Conservation (phyloP, 108 stramenopile genomes). For the Pelagomonas calceolata region DNA sequence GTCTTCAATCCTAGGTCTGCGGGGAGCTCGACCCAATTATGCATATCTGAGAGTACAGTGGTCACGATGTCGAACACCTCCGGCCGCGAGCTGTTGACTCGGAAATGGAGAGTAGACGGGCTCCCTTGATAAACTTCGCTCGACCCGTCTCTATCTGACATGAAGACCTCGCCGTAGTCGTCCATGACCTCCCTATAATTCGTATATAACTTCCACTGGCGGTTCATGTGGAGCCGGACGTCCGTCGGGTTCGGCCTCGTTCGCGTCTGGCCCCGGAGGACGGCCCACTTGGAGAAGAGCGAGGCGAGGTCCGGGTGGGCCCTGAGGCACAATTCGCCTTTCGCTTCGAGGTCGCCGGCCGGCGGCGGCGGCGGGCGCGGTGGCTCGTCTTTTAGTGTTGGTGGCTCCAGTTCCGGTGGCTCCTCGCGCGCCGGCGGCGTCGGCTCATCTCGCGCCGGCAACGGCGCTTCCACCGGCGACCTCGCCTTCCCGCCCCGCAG, state of each 20-base stretch:
- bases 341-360: background rate
- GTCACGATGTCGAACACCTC: slow-evolving; percentile 22
- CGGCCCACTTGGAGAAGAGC: background rate
- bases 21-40: slow-evolving; percentile 5
- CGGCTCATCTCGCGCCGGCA: too few species aligned
- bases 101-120: background rate
- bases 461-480: too few species aligned
- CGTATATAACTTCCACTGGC: slow-evolving; percentile 8
- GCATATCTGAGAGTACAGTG: background rate
- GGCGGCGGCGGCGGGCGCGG: too few species aligned
- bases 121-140: background rate
- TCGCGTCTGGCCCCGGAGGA: background rate
- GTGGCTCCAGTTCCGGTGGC: too few species aligned
- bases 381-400: too few species aligned
- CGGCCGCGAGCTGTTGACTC: slow-evolving; percentile 11
- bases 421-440: too few species aligned
- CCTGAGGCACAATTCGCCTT: background rate
- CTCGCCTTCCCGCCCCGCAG: too few species aligned
- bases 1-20: slow-evolving; percentile 11
- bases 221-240: background rate
- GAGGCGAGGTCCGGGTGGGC: background rate
- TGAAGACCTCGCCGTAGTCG: background rate
- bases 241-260: background rate
- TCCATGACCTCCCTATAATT: background rate
- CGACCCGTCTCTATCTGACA: background rate